Base-by-base conservation (phyloP, 805 yeast species). In the Clavispora vitiphila region DNA sequence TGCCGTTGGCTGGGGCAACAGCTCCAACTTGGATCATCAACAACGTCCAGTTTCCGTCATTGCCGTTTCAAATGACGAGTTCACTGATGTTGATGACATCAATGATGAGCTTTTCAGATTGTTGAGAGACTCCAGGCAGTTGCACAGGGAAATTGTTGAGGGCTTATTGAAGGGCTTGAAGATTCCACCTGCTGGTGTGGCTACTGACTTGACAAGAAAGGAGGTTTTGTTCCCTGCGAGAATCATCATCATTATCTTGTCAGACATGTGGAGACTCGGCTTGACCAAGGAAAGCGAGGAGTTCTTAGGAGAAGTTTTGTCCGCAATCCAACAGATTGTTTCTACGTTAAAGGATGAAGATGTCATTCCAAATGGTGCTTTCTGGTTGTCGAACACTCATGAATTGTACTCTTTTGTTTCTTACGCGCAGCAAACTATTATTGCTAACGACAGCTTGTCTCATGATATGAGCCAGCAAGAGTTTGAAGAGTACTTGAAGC, bases 231-330 rank as follows among this genome's bases (percentile, higher is more conserved):
- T 89, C 80, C 99, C 99, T 21, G 93, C 97, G 1, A 81, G 96
- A 71, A 87, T 93, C 50, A 81, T 93, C 56, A 91, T 93, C 56
- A 84, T 93, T 50, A 83, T 91, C 25, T 72, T 91, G 49, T 83
- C 95, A 56, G 99, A 93, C 63, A 89, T 93, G 98, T 93, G 99
- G 99, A 78, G 98, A 65, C 73, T 91, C 37, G 98, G 98, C 2
- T 76, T 89, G 55, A 88, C 96, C 12, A 80, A 84, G 51, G 96
- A 91, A 63, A 81, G 91, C 58, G 98, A 93, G 69, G 81, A 80
- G 42, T 86, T 93, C 59, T 69, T 93, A 47, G 96, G 96, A 36
- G 90, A 85, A 60, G 95, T 89, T 2, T 74, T 91, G 60, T 78
- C 86, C 22, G 84, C 86, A 2, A 88, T 93, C 52, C 98, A 91